These are phyloP conservation scores for Penicillium cinerascens DNA, from an alignment of 495 filamentous ascomycete genomes.

Conservation along the genomic window DNA sequence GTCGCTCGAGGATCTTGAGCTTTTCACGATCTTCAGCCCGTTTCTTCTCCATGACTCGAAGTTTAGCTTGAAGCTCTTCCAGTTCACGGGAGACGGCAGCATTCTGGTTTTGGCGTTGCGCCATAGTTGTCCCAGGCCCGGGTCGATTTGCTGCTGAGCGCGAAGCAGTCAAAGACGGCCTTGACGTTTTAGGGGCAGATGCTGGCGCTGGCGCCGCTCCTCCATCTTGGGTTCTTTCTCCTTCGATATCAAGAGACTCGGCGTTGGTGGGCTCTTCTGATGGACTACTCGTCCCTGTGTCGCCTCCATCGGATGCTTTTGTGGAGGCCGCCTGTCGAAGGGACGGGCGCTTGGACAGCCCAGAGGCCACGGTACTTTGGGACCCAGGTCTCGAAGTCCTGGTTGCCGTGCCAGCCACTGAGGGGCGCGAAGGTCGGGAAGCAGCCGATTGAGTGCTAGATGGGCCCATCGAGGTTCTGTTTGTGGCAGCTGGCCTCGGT, in stretches of 20 bases:
- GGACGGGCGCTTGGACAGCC: slow-evolving; percentile 38
- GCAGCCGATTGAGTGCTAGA: slow-evolving; percentile 39
- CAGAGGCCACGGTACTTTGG: slow-evolving; percentile 22
- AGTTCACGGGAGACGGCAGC: slow-evolving; percentile 59
- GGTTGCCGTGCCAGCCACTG: slow-evolving; percentile 33
- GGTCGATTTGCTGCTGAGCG: slow-evolving; percentile 23
- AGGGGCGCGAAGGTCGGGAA: slow-evolving; percentile 36
- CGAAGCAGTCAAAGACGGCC: slow-evolving; percentile 27
- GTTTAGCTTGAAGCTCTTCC: slow-evolving; percentile 75
- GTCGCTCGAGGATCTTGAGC: slow-evolving; percentile 69
- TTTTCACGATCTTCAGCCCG: slow-evolving; percentile 83
- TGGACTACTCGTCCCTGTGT: slow-evolving; percentile 22
- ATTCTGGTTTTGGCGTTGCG: slow-evolving; percentile 29
- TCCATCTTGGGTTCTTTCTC: slow-evolving; percentile 21
- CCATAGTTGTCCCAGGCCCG: slow-evolving; percentile 22
- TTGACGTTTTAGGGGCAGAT: slow-evolving; percentile 26
- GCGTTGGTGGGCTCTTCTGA: slow-evolving; percentile 33
- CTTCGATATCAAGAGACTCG: slow-evolving; percentile 23
- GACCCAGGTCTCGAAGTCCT: slow-evolving; percentile 35
- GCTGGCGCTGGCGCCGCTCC: slow-evolving; percentile 1
- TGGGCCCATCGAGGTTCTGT: slow-evolving; percentile 67
- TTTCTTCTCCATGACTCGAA: slow-evolving; percentile 78
- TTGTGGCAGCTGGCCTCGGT: slow-evolving; percentile 48
- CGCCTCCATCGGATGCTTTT: slow-evolving; percentile 29
- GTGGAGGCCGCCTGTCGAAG: slow-evolving; percentile 29